phyloP scores from a whole-genome alignment of 345 rosid genomes.

The Linum tenue region DNA sequence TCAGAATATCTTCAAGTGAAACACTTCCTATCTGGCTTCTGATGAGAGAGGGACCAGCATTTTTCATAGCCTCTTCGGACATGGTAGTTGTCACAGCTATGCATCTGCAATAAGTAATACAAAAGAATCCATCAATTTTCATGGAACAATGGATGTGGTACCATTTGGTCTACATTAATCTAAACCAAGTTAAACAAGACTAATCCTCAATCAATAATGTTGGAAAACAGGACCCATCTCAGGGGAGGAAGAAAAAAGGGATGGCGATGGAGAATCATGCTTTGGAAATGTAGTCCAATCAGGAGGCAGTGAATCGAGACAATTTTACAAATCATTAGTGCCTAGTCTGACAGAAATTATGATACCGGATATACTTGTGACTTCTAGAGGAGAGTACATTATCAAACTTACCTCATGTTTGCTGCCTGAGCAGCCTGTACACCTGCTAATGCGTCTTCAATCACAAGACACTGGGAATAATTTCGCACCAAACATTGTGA shows the following conservation, averaged over 20 bases:
- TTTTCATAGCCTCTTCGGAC: constrained; percentile 53
- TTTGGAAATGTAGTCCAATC: not conserved
- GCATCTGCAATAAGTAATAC: constrained; percentile 51
- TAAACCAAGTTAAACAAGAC: too few species aligned
- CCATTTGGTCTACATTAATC: too few species aligned
- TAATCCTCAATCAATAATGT: too few species aligned
- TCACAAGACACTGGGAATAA: constrained; percentile 62
- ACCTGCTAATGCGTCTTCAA: constrained; percentile 96
- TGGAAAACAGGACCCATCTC: too few species aligned
- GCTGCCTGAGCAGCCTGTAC: constrained; percentile 96
- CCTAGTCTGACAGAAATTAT: constrained; percentile 3
- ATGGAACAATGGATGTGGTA: too few species aligned
- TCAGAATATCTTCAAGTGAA: constrained; percentile 76
- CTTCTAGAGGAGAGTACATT: constrained; percentile 4
- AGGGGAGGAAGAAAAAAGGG: constrained; percentile 2
- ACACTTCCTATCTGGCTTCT: constrained; percentile 62
- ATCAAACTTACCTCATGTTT: constrained; percentile 63
- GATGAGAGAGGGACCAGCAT: constrained; percentile 63
- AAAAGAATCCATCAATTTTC: not conserved
- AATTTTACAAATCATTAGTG: not conserved
- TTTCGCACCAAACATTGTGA: not conserved
- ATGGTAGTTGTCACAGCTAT: constrained; percentile 83
- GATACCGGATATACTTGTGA: not conserved
- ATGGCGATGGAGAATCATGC: not conserved
- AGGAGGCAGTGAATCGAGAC: not conserved